Evolutionary conservation across 1,284 basidiomycete genomes (phyloP).

Genomic region (Rhodotorula sp.): DNA sequence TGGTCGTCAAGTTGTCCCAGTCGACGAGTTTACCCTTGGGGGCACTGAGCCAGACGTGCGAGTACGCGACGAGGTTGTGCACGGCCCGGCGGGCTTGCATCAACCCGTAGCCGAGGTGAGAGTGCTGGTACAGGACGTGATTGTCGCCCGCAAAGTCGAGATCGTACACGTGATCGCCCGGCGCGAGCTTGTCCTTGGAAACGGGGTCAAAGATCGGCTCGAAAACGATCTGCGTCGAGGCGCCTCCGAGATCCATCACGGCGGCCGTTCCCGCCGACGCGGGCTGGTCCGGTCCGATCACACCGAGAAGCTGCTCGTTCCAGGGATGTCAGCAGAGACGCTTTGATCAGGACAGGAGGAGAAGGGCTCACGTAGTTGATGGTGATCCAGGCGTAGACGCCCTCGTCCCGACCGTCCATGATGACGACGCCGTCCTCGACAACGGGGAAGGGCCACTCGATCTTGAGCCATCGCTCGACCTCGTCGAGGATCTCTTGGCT

Average conservation of each 20-base stretch:
- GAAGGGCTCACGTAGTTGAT: conserved; percentile 68
- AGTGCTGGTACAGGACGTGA: conserved; percentile 86
- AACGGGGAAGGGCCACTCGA: conserved; percentile 72
- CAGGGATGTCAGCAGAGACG: background rate
- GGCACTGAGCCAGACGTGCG: conserved; percentile 57
- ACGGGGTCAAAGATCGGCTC: conserved; percentile 67
- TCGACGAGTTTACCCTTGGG: conserved; percentile 44
- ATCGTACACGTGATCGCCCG: conserved; percentile 92
- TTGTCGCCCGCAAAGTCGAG: conserved; percentile 70
- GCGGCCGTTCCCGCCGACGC: conserved; percentile 66
- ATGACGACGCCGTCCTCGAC: conserved; percentile 69
- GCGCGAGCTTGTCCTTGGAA: conserved; percentile 59
- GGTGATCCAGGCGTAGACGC: conserved; percentile 83
- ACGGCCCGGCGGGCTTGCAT: conserved; percentile 85
- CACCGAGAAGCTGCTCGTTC: conserved; percentile 59
- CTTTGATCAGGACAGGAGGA: background rate
- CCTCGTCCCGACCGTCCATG: conserved; percentile 97
- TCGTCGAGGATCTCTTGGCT: conserved; percentile 73
- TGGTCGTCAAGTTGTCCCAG: conserved; percentile 52
- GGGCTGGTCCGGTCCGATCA: conserved; percentile 61
- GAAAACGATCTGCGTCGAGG: conserved; percentile 97
- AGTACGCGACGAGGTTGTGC: conserved; percentile 86
- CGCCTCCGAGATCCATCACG: conserved; percentile 93
- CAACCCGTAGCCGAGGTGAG: conserved; percentile 92
- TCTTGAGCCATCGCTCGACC: conserved; percentile 64